Percentiles rank a stretch among this genome's conserved stretches.
Conservation (phyloP, 176 grass and related monocot species). For the Tuctoria greenei region DNA sequence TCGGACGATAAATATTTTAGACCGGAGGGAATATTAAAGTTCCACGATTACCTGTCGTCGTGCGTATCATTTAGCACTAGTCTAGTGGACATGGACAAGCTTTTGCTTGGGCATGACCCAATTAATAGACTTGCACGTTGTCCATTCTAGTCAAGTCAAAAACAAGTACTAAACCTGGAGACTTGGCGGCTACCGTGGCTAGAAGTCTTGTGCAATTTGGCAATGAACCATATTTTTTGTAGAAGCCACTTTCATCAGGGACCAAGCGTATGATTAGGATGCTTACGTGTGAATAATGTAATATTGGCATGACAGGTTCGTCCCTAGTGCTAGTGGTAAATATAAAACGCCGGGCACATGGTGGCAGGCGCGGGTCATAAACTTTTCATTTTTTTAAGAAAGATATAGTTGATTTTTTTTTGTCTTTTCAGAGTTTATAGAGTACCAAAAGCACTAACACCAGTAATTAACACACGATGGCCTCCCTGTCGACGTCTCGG, state of each 20-base stretch:
- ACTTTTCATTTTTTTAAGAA: neutral
- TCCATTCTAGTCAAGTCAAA: neutral
- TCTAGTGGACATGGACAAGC: neutral
- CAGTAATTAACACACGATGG: no score
- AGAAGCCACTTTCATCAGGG: no score
- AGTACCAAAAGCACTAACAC: no score
- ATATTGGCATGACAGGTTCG: no score
- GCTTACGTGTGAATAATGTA: neutral
- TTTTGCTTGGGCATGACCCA: neutral
- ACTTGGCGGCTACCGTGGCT: neutral
- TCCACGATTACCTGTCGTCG: no score
- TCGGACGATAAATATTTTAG: no score
- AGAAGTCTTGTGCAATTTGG: neutral
- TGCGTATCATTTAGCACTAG: neutral
- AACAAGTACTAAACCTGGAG: neutral
- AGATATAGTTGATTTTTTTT: neutral
- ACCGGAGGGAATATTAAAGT: no score
- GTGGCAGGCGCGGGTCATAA: no score
- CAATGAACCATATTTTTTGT: neutral
- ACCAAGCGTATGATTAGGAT: neutral
- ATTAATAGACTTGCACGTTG: neutral
- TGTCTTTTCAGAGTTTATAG: neutral
- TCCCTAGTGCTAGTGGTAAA: no score
- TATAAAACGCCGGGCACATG: no score
- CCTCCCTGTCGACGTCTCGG: no score